phyloP scores from a whole-genome alignment of 176 grass and related monocot species.

The Zoysia japonica region DNA sequence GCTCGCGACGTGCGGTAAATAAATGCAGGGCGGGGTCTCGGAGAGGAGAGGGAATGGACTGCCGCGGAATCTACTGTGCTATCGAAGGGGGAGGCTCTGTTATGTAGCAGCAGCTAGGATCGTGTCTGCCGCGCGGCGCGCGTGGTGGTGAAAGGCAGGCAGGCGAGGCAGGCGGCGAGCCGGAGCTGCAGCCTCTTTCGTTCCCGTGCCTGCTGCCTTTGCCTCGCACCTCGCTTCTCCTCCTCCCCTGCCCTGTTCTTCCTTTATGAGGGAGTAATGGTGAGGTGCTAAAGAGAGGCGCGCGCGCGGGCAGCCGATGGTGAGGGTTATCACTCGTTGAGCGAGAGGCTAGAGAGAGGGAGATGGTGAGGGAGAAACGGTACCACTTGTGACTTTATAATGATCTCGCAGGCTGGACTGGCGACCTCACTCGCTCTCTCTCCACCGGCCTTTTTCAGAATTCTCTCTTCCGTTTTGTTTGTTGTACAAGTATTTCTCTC shows the following conservation, averaged over 20 bases:
- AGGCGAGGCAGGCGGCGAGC: background rate
- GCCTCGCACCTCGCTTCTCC: constrained; percentile 1
- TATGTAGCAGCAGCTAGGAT: background rate
- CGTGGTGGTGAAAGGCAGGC: constrained; percentile 3
- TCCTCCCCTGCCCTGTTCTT: constrained; percentile 14
- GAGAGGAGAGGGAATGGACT: constrained; percentile 8
- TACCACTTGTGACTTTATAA: constrained; percentile 45
- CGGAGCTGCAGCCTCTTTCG: constrained; percentile 17
- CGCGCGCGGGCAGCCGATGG: background rate
- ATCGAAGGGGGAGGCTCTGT: constrained; percentile 27
- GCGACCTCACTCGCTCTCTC: background rate
- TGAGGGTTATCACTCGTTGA: constrained; percentile 43
- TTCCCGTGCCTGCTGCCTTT: background rate
- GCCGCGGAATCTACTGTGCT: constrained; percentile 50
- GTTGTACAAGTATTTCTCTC: background rate
- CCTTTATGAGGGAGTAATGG: constrained; percentile 51
- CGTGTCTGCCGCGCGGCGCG: constrained; percentile 41
- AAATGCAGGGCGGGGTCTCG: constrained; percentile 46
- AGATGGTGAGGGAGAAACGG: constrained; percentile 15
- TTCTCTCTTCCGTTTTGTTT: constrained; percentile 14
- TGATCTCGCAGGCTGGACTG: background rate
- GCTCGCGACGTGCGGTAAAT: constrained; percentile 43
- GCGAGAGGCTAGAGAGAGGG: background rate
- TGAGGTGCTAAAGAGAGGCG: constrained; percentile 5
- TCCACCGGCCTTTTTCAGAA: background rate